Percentiles rank a stretch among this genome's conserved stretches.
Evolutionary conservation across 75 land plant genomes (phyloP).

Genomic region (Cupressus sempervirens): DNA sequence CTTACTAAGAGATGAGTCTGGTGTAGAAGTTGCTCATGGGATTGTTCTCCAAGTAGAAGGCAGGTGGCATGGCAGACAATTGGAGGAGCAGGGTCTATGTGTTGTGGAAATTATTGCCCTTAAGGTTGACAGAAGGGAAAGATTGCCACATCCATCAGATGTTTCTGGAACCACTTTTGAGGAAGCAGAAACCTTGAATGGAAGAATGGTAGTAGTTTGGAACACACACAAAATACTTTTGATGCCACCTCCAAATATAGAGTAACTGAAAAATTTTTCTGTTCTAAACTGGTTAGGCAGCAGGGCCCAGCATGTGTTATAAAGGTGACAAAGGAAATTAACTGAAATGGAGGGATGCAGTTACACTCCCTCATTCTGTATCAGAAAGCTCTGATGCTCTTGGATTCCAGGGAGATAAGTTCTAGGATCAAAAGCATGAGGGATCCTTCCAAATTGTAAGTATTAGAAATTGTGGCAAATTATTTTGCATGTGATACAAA

Average conservation of each 20-base stretch:
- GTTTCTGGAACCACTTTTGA: slow-evolving; percentile 52
- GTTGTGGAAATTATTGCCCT: slow-evolving; percentile 59
- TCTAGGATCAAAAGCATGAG: not conserved
- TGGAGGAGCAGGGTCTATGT: slow-evolving; percentile 47
- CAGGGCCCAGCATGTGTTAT: not conserved
- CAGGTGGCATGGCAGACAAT: slow-evolving; percentile 39
- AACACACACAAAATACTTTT: slow-evolving; percentile 32
- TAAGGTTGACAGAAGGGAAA: slow-evolving; percentile 35
- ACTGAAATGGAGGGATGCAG: not conserved
- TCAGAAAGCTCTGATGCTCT: slow-evolving; percentile 6
- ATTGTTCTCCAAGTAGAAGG: slow-evolving; percentile 53
- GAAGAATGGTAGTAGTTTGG: slow-evolving; percentile 66
- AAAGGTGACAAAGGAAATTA: not conserved
- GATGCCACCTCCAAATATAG: not conserved
- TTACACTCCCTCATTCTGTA: not conserved
- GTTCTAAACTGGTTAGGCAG: not conserved
- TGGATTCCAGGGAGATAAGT: not conserved
- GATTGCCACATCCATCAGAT: slow-evolving; percentile 55
- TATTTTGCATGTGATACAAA: not conserved
- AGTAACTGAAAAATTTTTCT: not conserved
- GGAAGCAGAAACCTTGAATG: slow-evolving; percentile 57
- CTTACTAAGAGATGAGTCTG: slow-evolving; percentile 34
- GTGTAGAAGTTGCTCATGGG: slow-evolving; percentile 61
- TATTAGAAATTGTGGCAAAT: not conserved
- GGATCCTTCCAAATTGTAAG: not conserved